phyloP scores from a whole-genome alignment of 768 basidiomycete genomes.

The Calvatia gigantea region DNA sequence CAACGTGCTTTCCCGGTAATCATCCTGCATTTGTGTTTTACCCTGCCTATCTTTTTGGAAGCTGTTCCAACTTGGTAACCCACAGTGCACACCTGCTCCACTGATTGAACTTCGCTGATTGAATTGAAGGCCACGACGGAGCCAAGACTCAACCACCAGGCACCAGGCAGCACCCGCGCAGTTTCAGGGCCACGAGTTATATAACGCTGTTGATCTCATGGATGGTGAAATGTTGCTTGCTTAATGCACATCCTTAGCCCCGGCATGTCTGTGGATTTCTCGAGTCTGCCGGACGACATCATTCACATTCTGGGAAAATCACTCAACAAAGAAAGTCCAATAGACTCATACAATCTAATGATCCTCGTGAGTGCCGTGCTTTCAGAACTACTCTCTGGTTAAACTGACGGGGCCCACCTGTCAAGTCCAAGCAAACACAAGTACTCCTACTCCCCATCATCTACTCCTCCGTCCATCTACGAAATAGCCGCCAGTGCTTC shows the following conservation, averaged over 20 bases:
- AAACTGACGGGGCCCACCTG: neutral
- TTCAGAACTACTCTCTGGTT: neutral
- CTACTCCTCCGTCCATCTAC: slow-evolving; percentile 6
- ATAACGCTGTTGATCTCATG: neutral
- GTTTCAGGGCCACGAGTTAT: neutral
- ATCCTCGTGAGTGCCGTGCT: neutral
- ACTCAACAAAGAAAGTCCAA: neutral
- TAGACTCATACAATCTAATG: neutral
- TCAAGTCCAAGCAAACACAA: neutral
- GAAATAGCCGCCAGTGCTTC: neutral
- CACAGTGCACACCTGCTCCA: neutral
- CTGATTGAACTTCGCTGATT: no score
- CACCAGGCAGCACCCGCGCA: neutral
- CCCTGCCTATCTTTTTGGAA: no score
- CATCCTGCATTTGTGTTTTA: no score
- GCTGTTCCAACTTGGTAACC: no score
- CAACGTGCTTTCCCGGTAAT: no score
- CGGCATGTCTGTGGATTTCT: neutral
- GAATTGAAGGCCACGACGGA: no score
- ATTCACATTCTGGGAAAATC: slow-evolving; percentile 3
- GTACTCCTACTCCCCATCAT: neutral
- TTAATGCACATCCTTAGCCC: neutral
- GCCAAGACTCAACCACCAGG: no score
- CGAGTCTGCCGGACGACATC: slow-evolving; percentile 1
- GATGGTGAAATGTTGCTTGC: neutral